Evolutionary conservation across 148 eudicot species (phyloP).

Genomic region (Talinum fruticosum): DNA sequence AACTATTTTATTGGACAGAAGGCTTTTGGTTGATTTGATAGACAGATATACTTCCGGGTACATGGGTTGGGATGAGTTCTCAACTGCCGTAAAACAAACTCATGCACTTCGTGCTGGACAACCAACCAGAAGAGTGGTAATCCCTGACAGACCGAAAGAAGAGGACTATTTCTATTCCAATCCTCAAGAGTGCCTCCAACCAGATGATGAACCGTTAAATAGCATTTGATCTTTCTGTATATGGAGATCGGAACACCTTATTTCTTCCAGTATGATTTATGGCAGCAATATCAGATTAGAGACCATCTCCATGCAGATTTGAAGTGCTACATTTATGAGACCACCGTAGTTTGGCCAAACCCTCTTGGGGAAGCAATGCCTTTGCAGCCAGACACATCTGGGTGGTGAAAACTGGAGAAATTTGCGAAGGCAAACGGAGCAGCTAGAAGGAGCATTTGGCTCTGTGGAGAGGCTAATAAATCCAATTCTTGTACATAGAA

Average conservation of each 20-base stretch:
- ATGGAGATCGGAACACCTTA: slow-evolving; percentile 7
- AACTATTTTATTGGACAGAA: slow-evolving; percentile 77
- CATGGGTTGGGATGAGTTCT: slow-evolving; percentile 88
- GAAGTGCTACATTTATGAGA: slow-evolving; percentile 6
- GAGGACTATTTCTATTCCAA: slow-evolving; percentile 93
- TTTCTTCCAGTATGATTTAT: slow-evolving; percentile 20
- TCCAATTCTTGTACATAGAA: slow-evolving; percentile 18
- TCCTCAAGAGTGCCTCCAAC: slow-evolving; percentile 77
- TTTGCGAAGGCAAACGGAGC: neutral
- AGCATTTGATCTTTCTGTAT: slow-evolving; percentile 28
- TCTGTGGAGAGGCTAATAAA: slow-evolving; percentile 23
- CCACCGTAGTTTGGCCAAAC: neutral
- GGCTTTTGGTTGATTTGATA: slow-evolving; percentile 74
- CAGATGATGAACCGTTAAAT: slow-evolving; percentile 41
- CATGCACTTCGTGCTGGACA: slow-evolving; percentile 77
- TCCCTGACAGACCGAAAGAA: slow-evolving; percentile 90
- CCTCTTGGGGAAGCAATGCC: neutral
- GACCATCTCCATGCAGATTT: slow-evolving; percentile 1
- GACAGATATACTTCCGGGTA: slow-evolving; percentile 65
- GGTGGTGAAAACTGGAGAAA: slow-evolving; percentile 9
- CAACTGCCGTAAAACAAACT: slow-evolving; percentile 66
- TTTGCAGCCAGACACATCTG: neutral
- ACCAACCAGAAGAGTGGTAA: slow-evolving; percentile 63
- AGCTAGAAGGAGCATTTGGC: slow-evolving; percentile 11
- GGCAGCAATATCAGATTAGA: slow-evolving; percentile 7